Evolutionary conservation across 2,329 filamentous ascomycete species (phyloP), one percentile per base, ranked within the genome.

Genomic region (Rutstroemia sp.): DNA sequence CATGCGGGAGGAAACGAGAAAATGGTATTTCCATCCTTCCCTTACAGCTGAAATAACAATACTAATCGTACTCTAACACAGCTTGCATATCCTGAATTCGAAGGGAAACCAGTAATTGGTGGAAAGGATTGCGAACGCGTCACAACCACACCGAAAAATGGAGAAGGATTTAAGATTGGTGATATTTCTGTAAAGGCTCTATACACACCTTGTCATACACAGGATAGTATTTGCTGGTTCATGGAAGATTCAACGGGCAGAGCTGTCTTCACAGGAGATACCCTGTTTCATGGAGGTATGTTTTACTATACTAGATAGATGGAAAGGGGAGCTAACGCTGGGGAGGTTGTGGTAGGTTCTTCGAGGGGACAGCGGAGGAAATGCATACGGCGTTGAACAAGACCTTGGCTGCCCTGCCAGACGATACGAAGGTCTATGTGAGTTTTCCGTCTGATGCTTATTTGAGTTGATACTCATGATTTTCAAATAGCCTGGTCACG

Each of bases 161-260:
- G 85, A 40, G 83, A 89, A 62, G 82, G 78, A 3, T 96, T 96
- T 77, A 86, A 82, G 61, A 83, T 99, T 60, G 94, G 94, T 56
- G 79, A 80, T 63, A 94, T 99, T 71, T 79, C 81, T 14, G 87
- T 96, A 57, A 92, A 82, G 69, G 88, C 89, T 23, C 76, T 97
- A n/a, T 88, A 97, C 73, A 99, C 94, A 12, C 94, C 94, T 1
- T 99, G 94, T 72, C 94, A 99, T 71, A 99, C 94, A 1, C 92
- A 96, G 75, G 94, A 99, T 75, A 96, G 92, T 72, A 96, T 99
- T 70, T 99, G 94, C 78, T 99, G 86, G 76, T 89, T 85, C 64
- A 84, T 94, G 76, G 83, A 96, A 72, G 92, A 99, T 67, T 85
- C 83, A 19, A 76, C 82, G 48, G 78, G 88, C 6, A 85, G 82